A percentile compares a stretch with the other conserved stretches of the same genome.
Conservation (phyloP, 768 basidiomycete genomes). For the Pholiota microspora region DNA sequence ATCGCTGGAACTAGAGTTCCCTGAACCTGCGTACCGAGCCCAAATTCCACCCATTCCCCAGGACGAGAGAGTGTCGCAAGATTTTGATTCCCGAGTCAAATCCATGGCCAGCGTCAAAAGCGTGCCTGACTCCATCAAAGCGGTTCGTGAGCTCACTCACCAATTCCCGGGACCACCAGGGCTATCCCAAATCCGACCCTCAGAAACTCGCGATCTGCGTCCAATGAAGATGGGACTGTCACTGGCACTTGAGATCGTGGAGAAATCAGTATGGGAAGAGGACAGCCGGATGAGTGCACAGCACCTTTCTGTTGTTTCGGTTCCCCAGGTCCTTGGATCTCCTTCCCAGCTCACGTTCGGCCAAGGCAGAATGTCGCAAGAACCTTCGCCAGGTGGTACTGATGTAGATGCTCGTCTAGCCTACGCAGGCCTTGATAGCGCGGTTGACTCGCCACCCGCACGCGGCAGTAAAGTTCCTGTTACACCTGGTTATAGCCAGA, state of each 20-base stretch:
- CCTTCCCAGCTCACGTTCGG: constrained; percentile 16
- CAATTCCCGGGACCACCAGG: constrained; percentile 55
- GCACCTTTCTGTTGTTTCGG: constrained; percentile 11
- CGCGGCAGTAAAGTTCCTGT: constrained; percentile 5
- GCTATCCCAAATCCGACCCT: constrained; percentile 23
- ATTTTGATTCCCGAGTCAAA: constrained; percentile 11
- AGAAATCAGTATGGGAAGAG: constrained; percentile 10
- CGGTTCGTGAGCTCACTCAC: constrained; percentile 48
- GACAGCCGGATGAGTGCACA: constrained; percentile 11
- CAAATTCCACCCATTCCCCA: neutral
- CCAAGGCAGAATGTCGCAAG: neutral
- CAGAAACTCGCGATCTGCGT: neutral
- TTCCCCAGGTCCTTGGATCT: constrained; percentile 17
- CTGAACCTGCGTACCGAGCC: constrained; percentile 8
- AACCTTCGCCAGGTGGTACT: neutral
- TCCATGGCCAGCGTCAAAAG: constrained; percentile 29
- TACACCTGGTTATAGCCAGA: constrained; percentile 2
- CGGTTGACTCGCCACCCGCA: neutral
- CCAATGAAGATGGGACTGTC: neutral
- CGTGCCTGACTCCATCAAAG: constrained; percentile 39
- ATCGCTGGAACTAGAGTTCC: constrained; percentile 7
- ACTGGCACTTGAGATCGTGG: neutral
- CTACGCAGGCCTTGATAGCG: neutral
- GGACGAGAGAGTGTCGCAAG: neutral
- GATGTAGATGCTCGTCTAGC: neutral